These are phyloP conservation scores for Globisporangium iwayamae DNA, from an alignment of 352 stramenopile genomes.

Conservation along the genomic window DNA sequence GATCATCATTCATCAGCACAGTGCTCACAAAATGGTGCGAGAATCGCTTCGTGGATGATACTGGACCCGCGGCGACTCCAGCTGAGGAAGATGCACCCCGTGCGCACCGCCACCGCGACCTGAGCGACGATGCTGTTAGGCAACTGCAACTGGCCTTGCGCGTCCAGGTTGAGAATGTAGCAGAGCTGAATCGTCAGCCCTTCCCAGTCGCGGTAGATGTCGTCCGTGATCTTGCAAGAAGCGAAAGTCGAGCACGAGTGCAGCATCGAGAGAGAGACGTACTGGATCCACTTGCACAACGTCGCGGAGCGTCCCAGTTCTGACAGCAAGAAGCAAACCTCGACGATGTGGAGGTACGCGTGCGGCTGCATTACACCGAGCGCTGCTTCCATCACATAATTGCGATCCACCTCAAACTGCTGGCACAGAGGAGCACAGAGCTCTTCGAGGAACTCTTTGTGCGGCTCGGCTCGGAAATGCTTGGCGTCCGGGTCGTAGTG, in stretches of 20 bases:
- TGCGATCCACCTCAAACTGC: conserved; percentile 77
- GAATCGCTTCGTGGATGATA: conserved; percentile 63
- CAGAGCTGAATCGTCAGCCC: conserved; percentile 78
- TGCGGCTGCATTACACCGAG: conserved; percentile 79
- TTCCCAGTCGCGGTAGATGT: conserved; percentile 83
- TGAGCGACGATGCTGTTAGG: conserved; percentile 48
- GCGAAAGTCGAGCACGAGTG: conserved; percentile 77
- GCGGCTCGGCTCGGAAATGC: conserved; percentile 28
- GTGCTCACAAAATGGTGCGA: conserved; percentile 50
- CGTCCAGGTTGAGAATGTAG: conserved; percentile 68
- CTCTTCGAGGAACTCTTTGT: conserved; percentile 67
- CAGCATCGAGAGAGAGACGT: conserved; percentile 75
- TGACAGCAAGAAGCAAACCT: conserved; percentile 76
- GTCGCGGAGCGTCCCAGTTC: conserved; percentile 48
- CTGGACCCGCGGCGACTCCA: conserved; percentile 64
- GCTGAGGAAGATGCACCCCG: conserved; percentile 67
- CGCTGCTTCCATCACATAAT: conserved; percentile 75
- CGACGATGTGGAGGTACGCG: conserved; percentile 77
- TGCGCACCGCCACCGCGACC: conserved; percentile 66
- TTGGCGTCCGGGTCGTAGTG: conserved; percentile 25
- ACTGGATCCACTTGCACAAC: conserved; percentile 80
- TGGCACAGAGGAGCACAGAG: conserved; percentile 67
- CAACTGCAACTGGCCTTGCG: conserved; percentile 51
- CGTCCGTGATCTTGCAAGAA: conserved; percentile 67
- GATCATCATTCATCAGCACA: background rate